Evolutionary conservation across 306 rosid species (phyloP).

Genomic region (Dicorynia guianensis): DNA sequence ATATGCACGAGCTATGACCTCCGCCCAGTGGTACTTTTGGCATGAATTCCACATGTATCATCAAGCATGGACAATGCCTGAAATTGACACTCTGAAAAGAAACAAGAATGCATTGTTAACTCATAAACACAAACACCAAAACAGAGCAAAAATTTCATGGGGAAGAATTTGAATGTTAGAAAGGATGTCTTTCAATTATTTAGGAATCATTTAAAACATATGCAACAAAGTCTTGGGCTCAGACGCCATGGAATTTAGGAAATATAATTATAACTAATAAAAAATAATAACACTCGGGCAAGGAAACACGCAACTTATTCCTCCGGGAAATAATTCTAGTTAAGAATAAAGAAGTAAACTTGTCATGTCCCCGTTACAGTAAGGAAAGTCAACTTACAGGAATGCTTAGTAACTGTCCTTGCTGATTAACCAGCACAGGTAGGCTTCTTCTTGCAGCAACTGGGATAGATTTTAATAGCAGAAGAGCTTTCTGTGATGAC

Average conservation of each 20-base stretch:
- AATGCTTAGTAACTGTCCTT: slow-evolving; percentile 73
- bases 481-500: slow-evolving; percentile 72
- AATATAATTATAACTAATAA: not conserved
- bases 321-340: slow-evolving; percentile 5
- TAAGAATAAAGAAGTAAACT: slow-evolving; percentile 3
- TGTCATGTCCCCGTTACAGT: not conserved
- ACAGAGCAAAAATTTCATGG: slow-evolving; percentile 10
- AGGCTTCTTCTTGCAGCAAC: slow-evolving; percentile 88
- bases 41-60: slow-evolving; percentile 65
- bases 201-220: not conserved
- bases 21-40: slow-evolving; percentile 88
- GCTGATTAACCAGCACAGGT: slow-evolving; percentile 72
- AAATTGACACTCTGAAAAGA: slow-evolving; percentile 71
- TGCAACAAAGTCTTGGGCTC: not conserved
- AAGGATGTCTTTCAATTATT: slow-evolving; percentile 5
- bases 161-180: not conserved
- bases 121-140: slow-evolving; percentile 11
- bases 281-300: slow-evolving; percentile 1
- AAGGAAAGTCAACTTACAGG: slow-evolving; percentile 64
- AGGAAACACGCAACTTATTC: slow-evolving; percentile 6
- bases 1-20: slow-evolving; percentile 77
- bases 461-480: slow-evolving; percentile 67
- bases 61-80: slow-evolving; percentile 71
- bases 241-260: no score
- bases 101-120: slow-evolving; percentile 36